A percentile compares a stretch with the other conserved stretches of the same genome.
Conservation (phyloP, 163 green algal genomes). For the Dunaliella salina region DNA sequence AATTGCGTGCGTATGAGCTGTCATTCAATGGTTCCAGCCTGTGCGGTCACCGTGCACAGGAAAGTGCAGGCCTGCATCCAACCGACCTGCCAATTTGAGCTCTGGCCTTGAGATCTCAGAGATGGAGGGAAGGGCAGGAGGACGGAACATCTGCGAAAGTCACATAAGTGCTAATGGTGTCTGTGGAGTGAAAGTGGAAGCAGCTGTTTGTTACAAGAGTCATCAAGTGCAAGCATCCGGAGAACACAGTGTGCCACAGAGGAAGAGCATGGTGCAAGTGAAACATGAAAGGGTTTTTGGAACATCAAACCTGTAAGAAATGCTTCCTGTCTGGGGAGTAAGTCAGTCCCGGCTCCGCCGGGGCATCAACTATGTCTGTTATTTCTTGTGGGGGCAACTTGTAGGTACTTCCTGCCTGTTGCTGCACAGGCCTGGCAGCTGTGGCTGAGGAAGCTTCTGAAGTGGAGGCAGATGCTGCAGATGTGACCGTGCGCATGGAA, state of each 20-base stretch:
- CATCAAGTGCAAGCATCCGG: background rate
- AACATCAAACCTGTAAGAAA: background rate
- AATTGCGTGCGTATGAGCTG: background rate
- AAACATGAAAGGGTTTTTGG: constrained; percentile 6
- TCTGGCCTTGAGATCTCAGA: constrained; percentile 84
- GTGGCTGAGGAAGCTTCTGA: too few species aligned
- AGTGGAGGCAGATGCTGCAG: too few species aligned
- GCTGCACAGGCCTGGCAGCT: background rate
- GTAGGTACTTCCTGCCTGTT: constrained; percentile 56
- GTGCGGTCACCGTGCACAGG: background rate
- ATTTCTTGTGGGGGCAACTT: constrained; percentile 78
- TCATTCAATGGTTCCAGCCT: background rate
- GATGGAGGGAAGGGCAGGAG: constrained; percentile 71
- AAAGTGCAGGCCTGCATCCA: background rate
- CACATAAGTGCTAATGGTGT: background rate
- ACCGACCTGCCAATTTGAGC: constrained; percentile 83
- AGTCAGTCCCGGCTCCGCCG: constrained; percentile 70
- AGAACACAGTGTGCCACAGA: background rate
- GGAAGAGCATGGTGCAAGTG: background rate
- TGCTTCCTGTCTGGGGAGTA: constrained; percentile 80
- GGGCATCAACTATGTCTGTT: constrained; percentile 81
- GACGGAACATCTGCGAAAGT: constrained; percentile 67
- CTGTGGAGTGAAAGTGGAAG: background rate
- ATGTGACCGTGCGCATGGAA: too few species aligned
- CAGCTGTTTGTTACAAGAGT: background rate